A percentile compares a stretch with the other conserved stretches of the same genome.
Conservation (phyloP, 192 early-diverging fungal genomes). For the Backusella mclennaniae region DNA sequence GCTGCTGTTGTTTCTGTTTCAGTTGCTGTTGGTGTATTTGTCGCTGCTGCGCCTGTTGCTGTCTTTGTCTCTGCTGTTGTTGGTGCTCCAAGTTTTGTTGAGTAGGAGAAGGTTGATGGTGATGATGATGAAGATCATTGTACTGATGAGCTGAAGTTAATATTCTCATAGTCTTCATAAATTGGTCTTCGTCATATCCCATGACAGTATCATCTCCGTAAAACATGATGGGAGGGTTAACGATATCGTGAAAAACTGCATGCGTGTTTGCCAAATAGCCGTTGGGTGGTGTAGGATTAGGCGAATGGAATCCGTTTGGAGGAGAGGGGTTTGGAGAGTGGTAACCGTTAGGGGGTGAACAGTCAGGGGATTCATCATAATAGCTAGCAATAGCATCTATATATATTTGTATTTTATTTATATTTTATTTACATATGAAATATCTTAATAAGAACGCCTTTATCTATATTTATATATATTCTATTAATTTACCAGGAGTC, state of each 20-base stretch:
- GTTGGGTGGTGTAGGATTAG: constrained; percentile 17
- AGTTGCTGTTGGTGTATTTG: neutral
- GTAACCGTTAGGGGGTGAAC: constrained; percentile 14
- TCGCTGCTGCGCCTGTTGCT: neutral
- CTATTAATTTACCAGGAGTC: constrained; percentile 13
- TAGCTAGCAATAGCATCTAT: constrained; percentile 13
- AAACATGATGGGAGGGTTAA: constrained; percentile 15
- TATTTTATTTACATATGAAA: neutral
- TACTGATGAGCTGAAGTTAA: neutral
- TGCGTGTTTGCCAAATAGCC: constrained; percentile 6
- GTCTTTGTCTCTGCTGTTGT: neutral
- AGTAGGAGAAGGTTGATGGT: neutral
- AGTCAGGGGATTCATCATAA: constrained; percentile 16
- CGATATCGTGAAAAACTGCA: neutral
- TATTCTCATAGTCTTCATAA: constrained; percentile 18
- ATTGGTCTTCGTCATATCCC: constrained; percentile 12
- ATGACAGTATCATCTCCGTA: constrained; percentile 4
- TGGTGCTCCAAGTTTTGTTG: neutral
- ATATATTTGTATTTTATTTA: neutral
- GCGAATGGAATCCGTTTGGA: constrained; percentile 19
- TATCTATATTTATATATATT: neutral
- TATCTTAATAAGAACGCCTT: neutral
- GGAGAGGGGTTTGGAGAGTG: constrained; percentile 16
- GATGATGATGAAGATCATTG: neutral
- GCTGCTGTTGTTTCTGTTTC: neutral